Evolutionary conservation across 768 basidiomycete genomes (phyloP), one percentile per base, ranked within the genome.

Genomic region (Suillus brevipes): DNA sequence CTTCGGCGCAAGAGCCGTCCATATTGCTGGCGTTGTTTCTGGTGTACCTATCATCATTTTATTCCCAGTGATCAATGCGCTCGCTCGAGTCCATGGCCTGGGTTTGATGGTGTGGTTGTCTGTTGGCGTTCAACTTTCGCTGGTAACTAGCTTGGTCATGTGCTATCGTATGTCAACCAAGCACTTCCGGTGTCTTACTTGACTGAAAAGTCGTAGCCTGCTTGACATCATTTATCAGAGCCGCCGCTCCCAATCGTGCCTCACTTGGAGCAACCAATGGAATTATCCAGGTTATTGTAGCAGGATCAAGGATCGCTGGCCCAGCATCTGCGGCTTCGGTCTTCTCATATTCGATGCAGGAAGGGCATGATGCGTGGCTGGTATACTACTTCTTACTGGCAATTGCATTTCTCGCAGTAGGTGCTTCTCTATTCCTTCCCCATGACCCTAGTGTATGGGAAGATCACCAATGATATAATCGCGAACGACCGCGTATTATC

Each of bases 1-100:
- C 0, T 83, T 79, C 67, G 89, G 89, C 20, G 83, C 87, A 50
- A 86, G 85, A 74, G 80, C 73, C n/a, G 75, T 86, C 1, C 90
- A 87, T 71, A 71, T 84, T 18, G 64, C 70, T 31, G 87, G 89
- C 37, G 74, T 90, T 45, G 70, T 74, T 9, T 78, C 83, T 23
- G 80, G 81, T 38, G 62, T 88, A 31, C 84, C 85, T 2, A 72
- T 83, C 28, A 86, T 88, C 69, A 72, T 78, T 2, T 72, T 80
- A 23, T 90, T 87, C 74, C 88, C 88, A 0, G 58, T 86, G 50
- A 84, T 87, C 66, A 89, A 82, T 67, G 61, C 73, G 38, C 66
- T 89, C 6, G 89, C 86, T 47, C 77, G 79, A 62, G 66, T 67
- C 3, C 74, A 81, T 52, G 87, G 85, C 6, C 68, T 83, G 59